phyloP scores from a whole-genome alignment of 768 basidiomycete species.

The Psilocybe cubensis region DNA sequence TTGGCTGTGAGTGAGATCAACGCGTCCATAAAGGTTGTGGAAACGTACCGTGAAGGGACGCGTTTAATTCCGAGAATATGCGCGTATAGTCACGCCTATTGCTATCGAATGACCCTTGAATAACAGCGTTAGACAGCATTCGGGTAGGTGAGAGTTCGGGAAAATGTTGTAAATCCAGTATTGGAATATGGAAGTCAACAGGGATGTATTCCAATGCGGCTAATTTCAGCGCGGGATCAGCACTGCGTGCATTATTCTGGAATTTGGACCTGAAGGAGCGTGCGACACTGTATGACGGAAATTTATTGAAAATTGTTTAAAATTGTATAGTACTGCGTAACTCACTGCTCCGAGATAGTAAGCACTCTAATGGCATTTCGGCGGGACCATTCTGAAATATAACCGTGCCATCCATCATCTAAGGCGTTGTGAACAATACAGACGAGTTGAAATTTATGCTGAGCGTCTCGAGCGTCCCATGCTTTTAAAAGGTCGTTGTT shows the following conservation, averaged over 20 bases:
- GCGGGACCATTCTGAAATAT: constrained; percentile 8
- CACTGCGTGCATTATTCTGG: not conserved
- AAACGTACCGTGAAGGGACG: not conserved
- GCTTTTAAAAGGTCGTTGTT: not conserved
- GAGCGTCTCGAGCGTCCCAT: constrained; percentile 2
- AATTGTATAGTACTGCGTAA: not conserved
- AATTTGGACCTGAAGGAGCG: not conserved
- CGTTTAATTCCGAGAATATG: constrained; percentile 2
- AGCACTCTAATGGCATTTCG: constrained; percentile 7
- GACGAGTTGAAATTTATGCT: constrained; percentile 8
- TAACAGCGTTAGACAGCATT: constrained; percentile 7
- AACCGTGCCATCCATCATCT: not conserved
- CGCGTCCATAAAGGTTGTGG: not conserved
- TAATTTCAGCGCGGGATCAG: constrained; percentile 2
- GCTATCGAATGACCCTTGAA: constrained; percentile 9
- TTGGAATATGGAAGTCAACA: constrained; percentile 7
- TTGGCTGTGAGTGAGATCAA: not conserved
- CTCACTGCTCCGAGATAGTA: constrained; percentile 5
- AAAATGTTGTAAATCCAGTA: constrained; percentile 5
- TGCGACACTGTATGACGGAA: constrained; percentile 5
- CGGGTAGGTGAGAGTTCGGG: constrained; percentile 5
- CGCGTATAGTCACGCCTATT: constrained; percentile 4
- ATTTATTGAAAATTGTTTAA: not conserved
- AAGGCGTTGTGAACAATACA: constrained; percentile 8
- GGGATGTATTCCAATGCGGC: constrained; percentile 11